These are phyloP conservation scores for Byssochlamys sp. DNA, from an alignment of 2,329 filamentous ascomycete genomes.

Conservation along the genomic window DNA sequence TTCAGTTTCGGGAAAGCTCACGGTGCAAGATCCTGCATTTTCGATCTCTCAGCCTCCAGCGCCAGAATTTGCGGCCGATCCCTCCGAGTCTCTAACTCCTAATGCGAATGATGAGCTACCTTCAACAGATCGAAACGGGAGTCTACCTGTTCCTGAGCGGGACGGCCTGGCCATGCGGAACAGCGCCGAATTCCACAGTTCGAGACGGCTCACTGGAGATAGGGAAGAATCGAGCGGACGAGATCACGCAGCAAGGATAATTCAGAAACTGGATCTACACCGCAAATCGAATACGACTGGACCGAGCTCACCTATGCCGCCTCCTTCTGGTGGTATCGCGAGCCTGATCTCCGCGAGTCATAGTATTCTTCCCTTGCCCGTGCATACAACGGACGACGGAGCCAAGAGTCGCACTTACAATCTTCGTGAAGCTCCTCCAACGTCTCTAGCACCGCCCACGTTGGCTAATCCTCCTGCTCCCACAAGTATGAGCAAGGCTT, in stretches of 20 bases:
- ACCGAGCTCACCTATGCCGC: constrained; percentile 32
- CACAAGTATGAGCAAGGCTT: constrained; percentile 77
- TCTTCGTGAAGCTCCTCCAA: constrained; percentile 41
- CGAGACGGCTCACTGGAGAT: constrained; percentile 44
- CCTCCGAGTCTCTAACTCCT: constrained; percentile 55
- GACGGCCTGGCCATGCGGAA: constrained; percentile 52
- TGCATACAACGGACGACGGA: constrained; percentile 30
- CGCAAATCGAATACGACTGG: constrained; percentile 60
- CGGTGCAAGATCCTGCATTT: constrained; percentile 63
- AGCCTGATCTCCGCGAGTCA: constrained; percentile 79
- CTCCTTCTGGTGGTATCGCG: constrained; percentile 60
- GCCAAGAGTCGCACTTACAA: constrained; percentile 24
- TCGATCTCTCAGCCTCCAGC: constrained; percentile 80
- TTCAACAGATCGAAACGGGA: constrained; percentile 51
- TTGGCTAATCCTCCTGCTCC: constrained; percentile 72
- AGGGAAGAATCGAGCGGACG: constrained; percentile 62
- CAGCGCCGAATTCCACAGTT: constrained; percentile 59
- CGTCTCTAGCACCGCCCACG: constrained; percentile 69
- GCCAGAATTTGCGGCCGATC: constrained; percentile 80
- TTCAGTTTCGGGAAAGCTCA: constrained; percentile 33
- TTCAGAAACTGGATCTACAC: constrained; percentile 84
- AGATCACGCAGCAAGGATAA: constrained; percentile 78
- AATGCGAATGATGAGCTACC: constrained; percentile 47
- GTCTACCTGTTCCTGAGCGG: constrained; percentile 55
- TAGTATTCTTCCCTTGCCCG: constrained; percentile 55